Evolutionary conservation across 1,284 basidiomycete genomes (phyloP).

Genomic region (Erythrobasidium hasegawianum): DNA sequence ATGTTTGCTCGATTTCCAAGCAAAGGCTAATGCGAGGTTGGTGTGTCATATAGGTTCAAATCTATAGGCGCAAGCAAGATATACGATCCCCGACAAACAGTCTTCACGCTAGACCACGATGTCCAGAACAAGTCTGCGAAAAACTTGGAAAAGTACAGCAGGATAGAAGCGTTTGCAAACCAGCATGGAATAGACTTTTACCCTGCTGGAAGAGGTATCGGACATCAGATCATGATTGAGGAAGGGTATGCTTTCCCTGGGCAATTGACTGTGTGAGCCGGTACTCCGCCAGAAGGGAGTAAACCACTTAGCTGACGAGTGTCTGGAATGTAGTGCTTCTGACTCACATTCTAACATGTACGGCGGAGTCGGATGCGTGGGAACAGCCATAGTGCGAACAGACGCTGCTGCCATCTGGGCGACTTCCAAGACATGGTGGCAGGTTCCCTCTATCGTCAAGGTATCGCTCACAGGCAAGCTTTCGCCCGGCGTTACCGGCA

Average conservation of each 20-base stretch:
- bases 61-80: conserved; percentile 88
- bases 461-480: conserved; percentile 84
- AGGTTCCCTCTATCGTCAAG: conserved; percentile 92
- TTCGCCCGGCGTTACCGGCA: conserved; percentile 87
- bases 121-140: conserved; percentile 95
- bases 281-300: not conserved
- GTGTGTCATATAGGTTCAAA: conserved; percentile 66
- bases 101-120: conserved; percentile 97
- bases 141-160: conserved; percentile 88
- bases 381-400: conserved; percentile 75
- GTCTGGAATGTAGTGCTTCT: conserved; percentile 38
- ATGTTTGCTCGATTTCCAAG: too few relatives aligned
- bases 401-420: conserved; percentile 74
- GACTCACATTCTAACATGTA: conserved; percentile 99
- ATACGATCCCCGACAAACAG: conserved; percentile 75
- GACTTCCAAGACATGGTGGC: conserved; percentile 99
- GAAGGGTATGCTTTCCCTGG: conserved; percentile 93
- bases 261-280: conserved; percentile 59
- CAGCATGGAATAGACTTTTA: conserved; percentile 88
- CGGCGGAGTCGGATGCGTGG: conserved; percentile 93
- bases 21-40: too few relatives aligned
- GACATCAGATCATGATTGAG: conserved; percentile 90
- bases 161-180: conserved; percentile 87
- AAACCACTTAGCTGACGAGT: not conserved
- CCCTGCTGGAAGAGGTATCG: conserved; percentile 96